phyloP scores from a whole-genome alignment of 495 filamentous ascomycete genomes.

The Tuber aestivum region DNA sequence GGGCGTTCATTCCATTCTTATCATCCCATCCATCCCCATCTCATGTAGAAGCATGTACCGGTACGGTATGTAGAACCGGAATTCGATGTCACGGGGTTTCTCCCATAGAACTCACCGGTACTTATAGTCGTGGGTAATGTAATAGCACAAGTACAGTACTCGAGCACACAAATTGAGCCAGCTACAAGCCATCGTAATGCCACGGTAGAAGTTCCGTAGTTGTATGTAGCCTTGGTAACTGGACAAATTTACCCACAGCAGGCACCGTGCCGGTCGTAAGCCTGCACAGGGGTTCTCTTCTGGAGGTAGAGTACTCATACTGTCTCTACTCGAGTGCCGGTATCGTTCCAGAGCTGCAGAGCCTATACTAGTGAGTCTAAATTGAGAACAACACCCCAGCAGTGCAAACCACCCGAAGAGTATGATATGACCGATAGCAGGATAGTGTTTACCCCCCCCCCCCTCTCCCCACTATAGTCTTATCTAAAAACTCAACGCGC shows the following conservation, averaged over 20 bases:
- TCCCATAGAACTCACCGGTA: too few species aligned
- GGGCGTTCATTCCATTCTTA: neutral
- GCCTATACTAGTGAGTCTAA: neutral
- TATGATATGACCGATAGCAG: neutral
- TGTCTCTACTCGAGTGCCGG: neutral
- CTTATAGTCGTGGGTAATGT: neutral
- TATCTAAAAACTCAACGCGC: neutral
- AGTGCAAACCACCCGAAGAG: neutral
- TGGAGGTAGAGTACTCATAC: neutral
- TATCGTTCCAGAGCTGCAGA: neutral
- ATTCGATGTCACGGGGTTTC: neutral
- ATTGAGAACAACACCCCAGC: neutral
- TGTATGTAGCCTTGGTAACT: too few species aligned
- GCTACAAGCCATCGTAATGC: too few species aligned
- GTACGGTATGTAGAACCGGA: neutral
- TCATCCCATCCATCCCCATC: neutral
- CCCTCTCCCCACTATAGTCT: neutral
- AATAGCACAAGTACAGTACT: too few species aligned
- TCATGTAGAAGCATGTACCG: neutral
- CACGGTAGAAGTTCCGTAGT: too few species aligned
- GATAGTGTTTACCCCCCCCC: neutral
- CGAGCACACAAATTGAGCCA: too few species aligned
- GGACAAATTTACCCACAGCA: neutral
- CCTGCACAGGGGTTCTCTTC: neutral
- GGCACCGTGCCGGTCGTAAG: neutral